Evolutionary conservation across 345 rosid genomes (phyloP).

Genomic region (Carallia pectinifolia): DNA sequence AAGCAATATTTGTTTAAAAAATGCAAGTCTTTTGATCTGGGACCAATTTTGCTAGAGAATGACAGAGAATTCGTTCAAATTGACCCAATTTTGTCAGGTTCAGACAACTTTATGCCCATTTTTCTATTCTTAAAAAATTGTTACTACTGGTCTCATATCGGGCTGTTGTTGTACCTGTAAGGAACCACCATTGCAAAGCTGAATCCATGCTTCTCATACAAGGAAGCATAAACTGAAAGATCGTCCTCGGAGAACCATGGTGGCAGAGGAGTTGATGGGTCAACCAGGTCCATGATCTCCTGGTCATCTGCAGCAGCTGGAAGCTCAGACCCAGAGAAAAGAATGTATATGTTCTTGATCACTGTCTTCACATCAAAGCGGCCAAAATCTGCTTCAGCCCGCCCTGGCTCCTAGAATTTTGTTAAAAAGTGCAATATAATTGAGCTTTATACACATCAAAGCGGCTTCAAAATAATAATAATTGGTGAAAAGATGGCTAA

Average conservation of each 20-base stretch:
- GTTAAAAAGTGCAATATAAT: neutral
- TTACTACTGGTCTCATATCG: no score
- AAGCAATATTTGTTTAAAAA: no score
- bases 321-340: slow-evolving; percentile 38
- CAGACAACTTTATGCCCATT: no score
- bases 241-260: slow-evolving; percentile 50
- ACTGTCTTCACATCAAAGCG: slow-evolving; percentile 46
- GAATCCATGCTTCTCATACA: slow-evolving; percentile 50
- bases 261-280: slow-evolving; percentile 42
- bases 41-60: no score
- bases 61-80: no score
- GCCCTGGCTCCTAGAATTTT: slow-evolving; percentile 34
- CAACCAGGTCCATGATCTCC: slow-evolving; percentile 59
- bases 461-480: neutral
- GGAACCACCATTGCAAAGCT: slow-evolving; percentile 41
- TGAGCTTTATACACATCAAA: neutral
- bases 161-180: slow-evolving; percentile 34
- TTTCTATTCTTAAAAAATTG: no score
- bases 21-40: no score
- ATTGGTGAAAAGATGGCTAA: neutral
- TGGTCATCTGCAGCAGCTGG: slow-evolving; percentile 35
- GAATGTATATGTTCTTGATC: slow-evolving; percentile 43
- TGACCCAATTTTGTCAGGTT: no score
- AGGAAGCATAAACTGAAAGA: slow-evolving; percentile 37
- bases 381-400: slow-evolving; percentile 54